Conservation (phyloP, 2,329 filamentous ascomycete species). For the Periconia digitata region DNA sequence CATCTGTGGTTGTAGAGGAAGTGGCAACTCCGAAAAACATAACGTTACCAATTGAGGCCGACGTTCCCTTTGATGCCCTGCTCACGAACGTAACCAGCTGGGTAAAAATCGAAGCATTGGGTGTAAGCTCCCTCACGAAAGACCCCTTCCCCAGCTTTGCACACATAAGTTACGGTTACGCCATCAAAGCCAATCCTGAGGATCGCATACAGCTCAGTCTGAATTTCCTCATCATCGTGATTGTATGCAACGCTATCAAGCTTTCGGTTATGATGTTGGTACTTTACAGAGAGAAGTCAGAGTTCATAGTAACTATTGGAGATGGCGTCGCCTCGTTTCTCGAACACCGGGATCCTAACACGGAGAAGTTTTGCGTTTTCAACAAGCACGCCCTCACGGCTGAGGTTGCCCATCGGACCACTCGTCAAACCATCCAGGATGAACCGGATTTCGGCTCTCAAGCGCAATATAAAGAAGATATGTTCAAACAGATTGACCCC, state of each 20-base stretch:
- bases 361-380: constrained; percentile 3
- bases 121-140: background rate
- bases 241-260: constrained; percentile 18
- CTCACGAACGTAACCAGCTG: background rate
- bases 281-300: constrained; percentile 1
- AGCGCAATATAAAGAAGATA: background rate
- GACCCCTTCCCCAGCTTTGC: background rate
- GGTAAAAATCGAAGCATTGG: background rate
- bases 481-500: background rate
- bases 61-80: background rate
- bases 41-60: background rate
- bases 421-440: background rate
- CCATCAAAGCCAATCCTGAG: background rate
- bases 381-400: constrained; percentile 2
- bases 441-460: background rate
- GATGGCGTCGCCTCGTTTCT: constrained; percentile 17
- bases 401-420: background rate
- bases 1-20: no score
- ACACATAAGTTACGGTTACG: background rate
- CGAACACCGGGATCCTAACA: constrained; percentile 5
- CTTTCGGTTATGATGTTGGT: constrained; percentile 11
- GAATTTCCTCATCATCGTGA: constrained; percentile 16
- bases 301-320: constrained; percentile 17
- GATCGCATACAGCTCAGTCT: constrained; percentile 16
- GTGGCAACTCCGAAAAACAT: no score